Base-by-base conservation (phyloP, 495 filamentous ascomycete genomes). In the Cudoniella acicularis region DNA sequence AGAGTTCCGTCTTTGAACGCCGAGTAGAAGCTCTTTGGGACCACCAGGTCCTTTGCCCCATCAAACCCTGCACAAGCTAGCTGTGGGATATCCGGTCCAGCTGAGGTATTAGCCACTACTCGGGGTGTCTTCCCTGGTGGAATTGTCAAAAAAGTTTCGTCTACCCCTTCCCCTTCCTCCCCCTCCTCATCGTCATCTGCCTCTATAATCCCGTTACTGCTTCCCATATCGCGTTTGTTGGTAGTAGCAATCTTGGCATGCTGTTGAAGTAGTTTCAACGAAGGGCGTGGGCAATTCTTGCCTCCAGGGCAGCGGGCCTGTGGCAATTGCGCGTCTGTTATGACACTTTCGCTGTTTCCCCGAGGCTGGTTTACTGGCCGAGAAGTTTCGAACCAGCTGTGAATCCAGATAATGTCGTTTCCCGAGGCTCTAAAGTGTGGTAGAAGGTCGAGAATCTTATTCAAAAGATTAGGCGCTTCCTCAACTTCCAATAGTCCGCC, bases 11-110 rank as follows among this genome's bases (percentile, higher is more conserved):
- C 84, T 60, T 83, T 84, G 65, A 98, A 88, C 17, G 94, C 93
- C 8, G 94, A 97, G 71, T 98, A 98, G 64, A 88, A 83, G 11
- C 85, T 82, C 70, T 96, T 98, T 42, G 81, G 84, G 50, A 95
- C 73, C 18, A 90, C 69, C 3, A 84, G 77, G 67, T 98, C 94
- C 16, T 75, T 75, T 1, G 76, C 70, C 1, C 70, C 61, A 41
- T 83, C 77, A 13, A 90, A 76, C 10, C 81, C 75, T 17, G 77
- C 71, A 22, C 82, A 69, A 9, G 92, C 71, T 0, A 74, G 70
- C 1, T 84, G 77, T 10, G 83, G 77, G 49, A 94, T 87, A 49
- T 92, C 87, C 24, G 82, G 80, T 8, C 92, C 90, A 6, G 73
- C 57, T 0, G 89, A 83, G 25, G 79, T 82, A 13, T 80, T 76